phyloP scores from a whole-genome alignment of 805 yeast genomes.

The Candida succiphila region DNA sequence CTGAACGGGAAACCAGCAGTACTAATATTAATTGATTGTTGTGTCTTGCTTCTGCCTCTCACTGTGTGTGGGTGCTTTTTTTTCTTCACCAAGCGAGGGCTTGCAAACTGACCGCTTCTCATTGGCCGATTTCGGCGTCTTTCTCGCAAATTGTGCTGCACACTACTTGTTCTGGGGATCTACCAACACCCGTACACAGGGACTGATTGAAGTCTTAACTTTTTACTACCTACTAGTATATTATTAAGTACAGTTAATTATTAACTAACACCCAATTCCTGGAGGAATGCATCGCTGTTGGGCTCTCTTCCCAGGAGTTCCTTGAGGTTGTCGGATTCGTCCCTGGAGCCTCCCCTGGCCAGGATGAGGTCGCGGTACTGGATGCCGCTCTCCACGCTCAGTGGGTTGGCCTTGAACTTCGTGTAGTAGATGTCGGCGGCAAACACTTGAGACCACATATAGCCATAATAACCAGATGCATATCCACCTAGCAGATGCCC shows the following conservation, averaged over 20 bases:
- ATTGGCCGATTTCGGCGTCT: not conserved
- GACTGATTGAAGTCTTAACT: not conserved
- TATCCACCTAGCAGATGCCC: slow-evolving; percentile 82
- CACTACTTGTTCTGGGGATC: too few relatives aligned
- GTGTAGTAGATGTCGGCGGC: slow-evolving; percentile 76
- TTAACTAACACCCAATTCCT: slow-evolving; percentile 43
- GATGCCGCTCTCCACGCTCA: slow-evolving; percentile 50
- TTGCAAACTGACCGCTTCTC: not conserved
- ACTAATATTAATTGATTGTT: not conserved
- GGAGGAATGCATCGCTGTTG: slow-evolving; percentile 58
- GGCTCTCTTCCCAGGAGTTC: slow-evolving; percentile 74
- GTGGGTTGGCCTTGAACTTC: slow-evolving; percentile 57
- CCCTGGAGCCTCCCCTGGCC: slow-evolving; percentile 65
- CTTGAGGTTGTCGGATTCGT: slow-evolving; percentile 51
- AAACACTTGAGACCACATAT: slow-evolving; percentile 77
- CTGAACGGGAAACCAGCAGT: too few relatives aligned
- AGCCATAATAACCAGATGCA: slow-evolving; percentile 81
- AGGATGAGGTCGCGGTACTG: slow-evolving; percentile 62
- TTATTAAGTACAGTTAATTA: not conserved
- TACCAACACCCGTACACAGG: too few relatives aligned
- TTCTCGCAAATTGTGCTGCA: too few relatives aligned
- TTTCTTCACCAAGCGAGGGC: not conserved
- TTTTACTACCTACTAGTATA: not conserved
- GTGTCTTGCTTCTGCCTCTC: not conserved
- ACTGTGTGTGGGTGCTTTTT: not conserved